Conservation (phyloP, 108 stramenopile species). For the Pelagomonas calceolata region DNA sequence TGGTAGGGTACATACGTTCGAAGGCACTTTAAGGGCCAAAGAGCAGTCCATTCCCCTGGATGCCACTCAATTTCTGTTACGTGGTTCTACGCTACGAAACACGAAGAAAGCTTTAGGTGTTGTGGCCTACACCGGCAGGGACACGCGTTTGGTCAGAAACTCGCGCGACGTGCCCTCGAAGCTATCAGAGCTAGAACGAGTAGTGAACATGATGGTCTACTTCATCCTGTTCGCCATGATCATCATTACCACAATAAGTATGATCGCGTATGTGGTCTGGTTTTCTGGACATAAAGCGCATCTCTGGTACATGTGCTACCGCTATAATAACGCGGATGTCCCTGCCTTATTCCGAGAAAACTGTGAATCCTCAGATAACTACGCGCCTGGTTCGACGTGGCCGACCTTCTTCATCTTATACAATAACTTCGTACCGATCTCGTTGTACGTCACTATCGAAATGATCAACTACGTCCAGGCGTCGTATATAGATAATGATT, state of each 20-base stretch:
- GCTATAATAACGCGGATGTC: not conserved
- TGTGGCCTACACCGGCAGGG: constrained; percentile 84
- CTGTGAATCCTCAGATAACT: constrained; percentile 8
- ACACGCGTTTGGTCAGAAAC: constrained; percentile 85
- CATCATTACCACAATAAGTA: constrained; percentile 18
- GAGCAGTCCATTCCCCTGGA: constrained; percentile 50
- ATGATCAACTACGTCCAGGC: constrained; percentile 43
- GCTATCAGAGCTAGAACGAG: constrained; percentile 68
- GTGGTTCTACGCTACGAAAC: constrained; percentile 86
- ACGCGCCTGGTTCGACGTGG: constrained; percentile 53
- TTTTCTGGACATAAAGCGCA: constrained; percentile 15
- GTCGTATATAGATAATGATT: constrained; percentile 36
- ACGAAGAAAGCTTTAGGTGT: constrained; percentile 89
- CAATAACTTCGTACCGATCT: constrained; percentile 58
- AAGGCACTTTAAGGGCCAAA: constrained; percentile 56
- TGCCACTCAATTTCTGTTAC: constrained; percentile 71
- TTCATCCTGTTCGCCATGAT: constrained; percentile 29
- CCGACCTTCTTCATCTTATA: constrained; percentile 67
- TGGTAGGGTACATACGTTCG: constrained; percentile 62
- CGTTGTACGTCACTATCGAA: constrained; percentile 49
- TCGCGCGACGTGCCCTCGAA: constrained; percentile 78
- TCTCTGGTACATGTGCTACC: constrained; percentile 29
- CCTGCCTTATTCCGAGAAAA: constrained; percentile 14
- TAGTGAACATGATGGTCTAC: constrained; percentile 32
- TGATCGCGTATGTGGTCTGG: constrained; percentile 26